Percentiles rank a stretch among this genome's conserved stretches.
Evolutionary conservation across 2,329 filamentous ascomycete genomes (phyloP).

Genomic region (Xylaria sp.): DNA sequence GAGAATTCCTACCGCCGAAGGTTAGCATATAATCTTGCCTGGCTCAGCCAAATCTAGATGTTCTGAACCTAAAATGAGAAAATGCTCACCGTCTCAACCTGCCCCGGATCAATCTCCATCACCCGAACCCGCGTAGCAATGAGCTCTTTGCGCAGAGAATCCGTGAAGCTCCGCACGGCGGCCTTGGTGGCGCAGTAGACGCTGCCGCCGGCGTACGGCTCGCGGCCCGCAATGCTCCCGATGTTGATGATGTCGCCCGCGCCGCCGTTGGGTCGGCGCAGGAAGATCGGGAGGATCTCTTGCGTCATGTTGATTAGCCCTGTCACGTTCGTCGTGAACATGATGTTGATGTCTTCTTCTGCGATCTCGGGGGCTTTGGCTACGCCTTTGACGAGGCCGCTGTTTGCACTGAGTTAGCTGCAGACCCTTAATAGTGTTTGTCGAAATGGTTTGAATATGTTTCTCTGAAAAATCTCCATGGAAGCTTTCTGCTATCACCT

Average conservation of each 20-base stretch:
- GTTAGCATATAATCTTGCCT: constrained; percentile 3
- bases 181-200: constrained; percentile 85
- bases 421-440: too few relatives aligned
- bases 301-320: constrained; percentile 98
- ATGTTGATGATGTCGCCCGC: constrained; percentile 93
- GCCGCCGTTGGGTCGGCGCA: constrained; percentile 75
- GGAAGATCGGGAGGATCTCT: constrained; percentile 82
- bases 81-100: constrained; percentile 68
- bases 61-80: background rate
- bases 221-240: constrained; percentile 65
- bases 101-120: constrained; percentile 77
- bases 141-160: constrained; percentile 72
- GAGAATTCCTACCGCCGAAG: constrained; percentile 66
- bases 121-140: constrained; percentile 72
- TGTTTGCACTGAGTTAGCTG: constrained; percentile 43
- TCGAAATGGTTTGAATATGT: too few relatives aligned
- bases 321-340: constrained; percentile 93
- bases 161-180: constrained; percentile 74
- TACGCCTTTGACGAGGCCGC: constrained; percentile 87
- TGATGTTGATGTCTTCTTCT: constrained; percentile 79
- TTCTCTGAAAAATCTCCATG: too few relatives aligned
- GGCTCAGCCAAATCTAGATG: background rate
- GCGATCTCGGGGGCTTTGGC: constrained; percentile 84
- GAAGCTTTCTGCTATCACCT: too few relatives aligned
- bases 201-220: constrained; percentile 73